Evolutionary conservation across 2,329 filamentous ascomycete species (phyloP), one percentile per base, ranked within the genome.

Genomic region (Monilinia fructicola): DNA sequence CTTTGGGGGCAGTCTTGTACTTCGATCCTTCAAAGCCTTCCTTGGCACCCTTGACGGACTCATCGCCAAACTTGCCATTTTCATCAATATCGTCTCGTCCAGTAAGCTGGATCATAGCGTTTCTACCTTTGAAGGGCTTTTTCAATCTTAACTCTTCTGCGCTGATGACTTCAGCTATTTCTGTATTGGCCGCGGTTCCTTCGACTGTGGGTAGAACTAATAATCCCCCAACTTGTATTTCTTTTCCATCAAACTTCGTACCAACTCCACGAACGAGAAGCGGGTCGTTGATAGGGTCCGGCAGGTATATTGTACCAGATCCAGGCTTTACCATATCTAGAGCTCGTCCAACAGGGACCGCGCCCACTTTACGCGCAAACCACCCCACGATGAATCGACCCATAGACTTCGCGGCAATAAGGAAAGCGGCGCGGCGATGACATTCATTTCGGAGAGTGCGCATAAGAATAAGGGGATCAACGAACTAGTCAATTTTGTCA

Each of bases 341-440:
- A 35, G 95, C 93, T 73, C 95, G 86, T 65, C 93, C 92, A 63
- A 99, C 95, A n/a, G 94, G 92, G 28, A 99, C 91, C 9, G 92
- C 90, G 48, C 95, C 94, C 61, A 93, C 91, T 77, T 92, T 87
- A 63, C 91, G 86, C 35, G 95, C 93, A 71, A 92, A 85, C 81
- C 90, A 90, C 53, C 95, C 95, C 74, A 99, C 93, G 76, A 98
- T 96, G 76, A 80, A 86, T 74, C 94, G 88, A 74, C 92, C 88
- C 80, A 98, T 96, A 2, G 93, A 97, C 77, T 97, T 98, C 73
- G 96, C 93, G 28, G 95, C 95, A 69, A 97, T 95, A 60, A 99
- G 86, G 75, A 96, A 93, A 63, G 93, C 92, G 67, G 97, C 92
- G 64, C 95, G 91, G 72, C 95, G 91, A 71, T 90, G 88, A 65